A percentile compares a stretch with the other conserved stretches of the same genome.
These are phyloP conservation scores for Aspergillus calidoustus DNA, from an alignment of 2,329 filamentous ascomycete species.

Conservation along the genomic window DNA sequence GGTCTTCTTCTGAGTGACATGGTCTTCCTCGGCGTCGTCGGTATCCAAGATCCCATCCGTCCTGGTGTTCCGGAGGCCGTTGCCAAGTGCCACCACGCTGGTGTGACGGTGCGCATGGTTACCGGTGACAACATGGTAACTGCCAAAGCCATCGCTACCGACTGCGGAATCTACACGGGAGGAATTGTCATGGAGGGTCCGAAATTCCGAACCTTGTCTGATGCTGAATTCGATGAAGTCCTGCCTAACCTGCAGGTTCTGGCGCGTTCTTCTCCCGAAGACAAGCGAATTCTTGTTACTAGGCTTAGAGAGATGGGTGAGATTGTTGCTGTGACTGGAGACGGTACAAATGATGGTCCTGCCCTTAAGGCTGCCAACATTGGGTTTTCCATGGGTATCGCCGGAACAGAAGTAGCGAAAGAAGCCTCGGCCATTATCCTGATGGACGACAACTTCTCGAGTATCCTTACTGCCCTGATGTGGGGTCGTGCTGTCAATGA, in stretches of 20 bases:
- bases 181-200: conserved; percentile 69
- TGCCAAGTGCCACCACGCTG: conserved; percentile 55
- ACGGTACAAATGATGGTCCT: conserved; percentile 67
- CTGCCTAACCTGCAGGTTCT: conserved; percentile 64
- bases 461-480: conserved; percentile 66
- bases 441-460: conserved; percentile 66
- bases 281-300: conserved; percentile 65
- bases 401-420: conserved; percentile 67
- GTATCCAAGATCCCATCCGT: conserved; percentile 72
- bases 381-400: conserved; percentile 68
- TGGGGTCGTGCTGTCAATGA: conserved; percentile 70
- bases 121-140: conserved; percentile 71
- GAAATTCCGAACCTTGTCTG: conserved; percentile 62
- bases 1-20: conserved; percentile 70
- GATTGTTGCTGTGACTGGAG: conserved; percentile 64
- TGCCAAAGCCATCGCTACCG: conserved; percentile 71
- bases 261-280: conserved; percentile 66
- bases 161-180: conserved; percentile 69
- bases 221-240: conserved; percentile 59
- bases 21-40: conserved; percentile 70
- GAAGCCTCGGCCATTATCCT: conserved; percentile 68
- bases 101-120: conserved; percentile 70
- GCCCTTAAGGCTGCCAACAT: conserved; percentile 67
- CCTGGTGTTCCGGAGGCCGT: conserved; percentile 56
- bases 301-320: conserved; percentile 62